phyloP scores from a whole-genome alignment of 352 stramenopile species.

The Pythium utonaiense region DNA sequence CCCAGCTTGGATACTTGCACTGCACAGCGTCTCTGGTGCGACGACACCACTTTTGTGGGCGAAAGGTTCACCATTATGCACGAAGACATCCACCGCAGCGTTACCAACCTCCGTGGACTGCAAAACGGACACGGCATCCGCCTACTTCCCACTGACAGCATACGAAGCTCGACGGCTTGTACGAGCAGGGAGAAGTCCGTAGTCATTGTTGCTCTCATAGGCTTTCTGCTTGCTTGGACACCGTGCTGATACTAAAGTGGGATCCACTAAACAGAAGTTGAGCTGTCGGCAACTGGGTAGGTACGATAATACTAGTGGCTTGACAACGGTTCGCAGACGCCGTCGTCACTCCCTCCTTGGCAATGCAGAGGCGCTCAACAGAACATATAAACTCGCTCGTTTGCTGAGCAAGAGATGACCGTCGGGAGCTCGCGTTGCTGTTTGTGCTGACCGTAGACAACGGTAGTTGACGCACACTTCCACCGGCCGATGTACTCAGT shows the following conservation, averaged over 20 bases:
- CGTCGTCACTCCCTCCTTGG: too few relatives aligned
- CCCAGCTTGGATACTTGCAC: neutral
- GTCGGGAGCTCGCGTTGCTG: constrained; percentile 9
- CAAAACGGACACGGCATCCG: neutral
- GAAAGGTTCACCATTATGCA: neutral
- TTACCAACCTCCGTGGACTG: neutral
- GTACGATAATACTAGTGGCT: neutral
- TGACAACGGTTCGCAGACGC: too few relatives aligned
- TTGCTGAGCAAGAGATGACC: neutral
- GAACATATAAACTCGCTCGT: constrained; percentile 25
- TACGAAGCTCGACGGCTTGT: neutral
- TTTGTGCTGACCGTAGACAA: neutral
- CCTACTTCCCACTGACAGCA: neutral
- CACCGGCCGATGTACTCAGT: neutral
- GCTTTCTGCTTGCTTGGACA: neutral
- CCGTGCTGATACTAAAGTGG: neutral
- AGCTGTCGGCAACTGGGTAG: constrained; percentile 16
- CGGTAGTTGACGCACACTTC: neutral
- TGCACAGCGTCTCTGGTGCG: neutral
- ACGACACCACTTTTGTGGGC: neutral
- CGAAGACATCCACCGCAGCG: neutral
- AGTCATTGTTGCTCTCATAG: neutral
- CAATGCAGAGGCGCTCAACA: too few relatives aligned
- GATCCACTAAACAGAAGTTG: constrained; percentile 38
- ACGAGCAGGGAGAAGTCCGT: neutral